Base-by-base conservation (phyloP, 2,329 filamentous ascomycete genomes). In the Cryoendolithus antarcticus region DNA sequence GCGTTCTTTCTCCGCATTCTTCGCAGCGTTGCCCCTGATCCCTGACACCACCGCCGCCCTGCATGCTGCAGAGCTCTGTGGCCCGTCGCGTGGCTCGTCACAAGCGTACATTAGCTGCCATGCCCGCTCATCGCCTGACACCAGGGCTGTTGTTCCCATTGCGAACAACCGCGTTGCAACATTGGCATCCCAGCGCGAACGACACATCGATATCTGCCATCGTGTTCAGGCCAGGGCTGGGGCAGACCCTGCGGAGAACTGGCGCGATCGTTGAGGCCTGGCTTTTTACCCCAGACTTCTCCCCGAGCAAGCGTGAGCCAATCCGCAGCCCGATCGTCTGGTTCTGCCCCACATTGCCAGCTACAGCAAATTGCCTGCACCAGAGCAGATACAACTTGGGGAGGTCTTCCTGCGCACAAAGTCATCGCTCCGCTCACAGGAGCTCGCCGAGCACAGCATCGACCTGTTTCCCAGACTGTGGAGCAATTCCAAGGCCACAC, bases 21-120 rank as follows among this genome's bases (percentile, higher is more conserved):
- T 40, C 32, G 38, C 28, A 40, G 32, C 30, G 28, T 13, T 35
- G 38, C 38, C 38, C 38, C 38, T 40, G 38, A 40, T 34, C 38
- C 38, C 36, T 40, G 38, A 21, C 29, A 29, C 38, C 32, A 21
- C 19, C 19, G 33, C 11, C 37, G 21, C 28, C 30, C 30, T 32
- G 31, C 29, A 24, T 34, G 33, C 38, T 40, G 38, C 38, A 40
- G 37, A 28, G 32, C 33, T 15, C n/a, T 31, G 30, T 38, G 32
- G 36, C 30, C 29, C 35, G 21, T 28, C 32, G 37, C 35, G 32
- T 39, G 32, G 37, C 28, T 35, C 38, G 33, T 37, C 30, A 29
- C 32, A 30, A 35, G 38, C 32, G 28, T 40, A 40, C 38, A n/a
- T 40, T 40, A 40, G 38, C 12, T 30, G 38, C 38, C 38, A 32